A percentile compares a stretch with the other conserved stretches of the same genome.
phyloP scores from a whole-genome alignment of 768 basidiomycete species.

The Mycena galericulata region DNA sequence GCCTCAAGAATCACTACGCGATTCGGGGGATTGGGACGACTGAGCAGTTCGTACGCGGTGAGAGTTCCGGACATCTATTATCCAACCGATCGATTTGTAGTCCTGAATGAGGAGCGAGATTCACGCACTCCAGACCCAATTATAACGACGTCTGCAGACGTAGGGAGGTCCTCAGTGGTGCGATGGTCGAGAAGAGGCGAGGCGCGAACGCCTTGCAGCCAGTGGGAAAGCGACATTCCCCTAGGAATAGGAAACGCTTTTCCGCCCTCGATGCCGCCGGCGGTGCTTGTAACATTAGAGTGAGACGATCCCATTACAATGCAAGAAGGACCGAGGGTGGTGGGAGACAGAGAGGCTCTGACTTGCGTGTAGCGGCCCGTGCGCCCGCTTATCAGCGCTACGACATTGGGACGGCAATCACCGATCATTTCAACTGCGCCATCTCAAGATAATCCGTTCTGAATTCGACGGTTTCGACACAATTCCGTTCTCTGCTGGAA shows the following conservation, averaged over 20 bases:
- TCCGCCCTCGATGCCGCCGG: constrained; percentile 20
- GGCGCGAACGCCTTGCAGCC: constrained; percentile 38
- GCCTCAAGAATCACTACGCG: constrained; percentile 72
- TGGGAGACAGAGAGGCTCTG: not conserved
- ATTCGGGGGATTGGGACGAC: constrained; percentile 35
- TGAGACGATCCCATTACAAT: constrained; percentile 15
- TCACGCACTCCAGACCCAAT: constrained; percentile 68
- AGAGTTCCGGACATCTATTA: constrained; percentile 37
- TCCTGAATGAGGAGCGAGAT: constrained; percentile 1
- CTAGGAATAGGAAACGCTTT: constrained; percentile 28
- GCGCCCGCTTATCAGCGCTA: not conserved
- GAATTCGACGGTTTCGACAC: too few relatives aligned
- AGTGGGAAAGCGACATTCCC: constrained; percentile 36
- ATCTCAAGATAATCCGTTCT: too few relatives aligned
- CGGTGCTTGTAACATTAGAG: not conserved
- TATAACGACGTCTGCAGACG: constrained; percentile 49
- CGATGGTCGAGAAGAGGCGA: constrained; percentile 36
- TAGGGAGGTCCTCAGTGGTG: constrained; percentile 33
- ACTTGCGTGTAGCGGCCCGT: not conserved
- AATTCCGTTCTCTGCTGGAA: too few relatives aligned
- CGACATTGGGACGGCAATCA: too few relatives aligned
- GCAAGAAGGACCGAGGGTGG: not conserved
- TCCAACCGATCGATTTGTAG: not conserved
- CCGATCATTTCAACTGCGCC: too few relatives aligned
- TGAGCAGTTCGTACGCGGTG: constrained; percentile 37